Evolutionary conservation across 192 early-diverging fungal genomes (phyloP), one percentile per base, ranked within the genome.

Genomic region (Dissophora globulifera): DNA sequence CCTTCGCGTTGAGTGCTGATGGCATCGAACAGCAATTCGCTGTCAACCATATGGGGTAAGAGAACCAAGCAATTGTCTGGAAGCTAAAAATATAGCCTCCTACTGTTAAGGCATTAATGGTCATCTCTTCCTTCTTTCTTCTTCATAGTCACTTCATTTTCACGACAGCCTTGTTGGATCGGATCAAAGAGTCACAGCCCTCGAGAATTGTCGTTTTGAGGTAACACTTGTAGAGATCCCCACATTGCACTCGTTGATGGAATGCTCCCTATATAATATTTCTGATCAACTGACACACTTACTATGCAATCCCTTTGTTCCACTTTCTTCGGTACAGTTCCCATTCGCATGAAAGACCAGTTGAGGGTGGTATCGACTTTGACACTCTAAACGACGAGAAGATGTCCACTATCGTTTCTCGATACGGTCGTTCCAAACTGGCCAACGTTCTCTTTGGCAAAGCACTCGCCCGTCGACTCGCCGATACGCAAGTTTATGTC

Each of bases 361-460:
- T 54, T 33, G 33, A 38, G 52, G 46, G 62, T 40, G 60, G 59
- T 22, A 63, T 85, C 42, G 58, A 82, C 27, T 79, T 67, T 32
- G 81, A 85, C 0, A 55, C 69, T 17, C 52, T 83, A 20, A 75
- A 85, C 19, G 35, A 80, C 50, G 23, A n/a, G n/a, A 53, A n/a
- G 30, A 63, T 40, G 23, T 43, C 40, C 40, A 45, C 19, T 10
- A 17, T 38, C 19, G 7, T 58, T 40, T 16, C 20, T 32, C 27
- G 50, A 25, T 88, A 88, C 58, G 78, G 61, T 22, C 61, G 79
- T n/a, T 69, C 78, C 41, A 90, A 90, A 79, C 58, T 87, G 45
- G 64, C 83, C 43, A 86, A 84, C 43, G 49, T 83, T 31, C 59
- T 82, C 15, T 88, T 86, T 78, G 50, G 20, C 25, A 62, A 51